A percentile compares a stretch with the other conserved stretches of the same genome.
phyloP scores from a whole-genome alignment of 768 basidiomycete genomes.

The Rhodotorula taiwanensis region DNA sequence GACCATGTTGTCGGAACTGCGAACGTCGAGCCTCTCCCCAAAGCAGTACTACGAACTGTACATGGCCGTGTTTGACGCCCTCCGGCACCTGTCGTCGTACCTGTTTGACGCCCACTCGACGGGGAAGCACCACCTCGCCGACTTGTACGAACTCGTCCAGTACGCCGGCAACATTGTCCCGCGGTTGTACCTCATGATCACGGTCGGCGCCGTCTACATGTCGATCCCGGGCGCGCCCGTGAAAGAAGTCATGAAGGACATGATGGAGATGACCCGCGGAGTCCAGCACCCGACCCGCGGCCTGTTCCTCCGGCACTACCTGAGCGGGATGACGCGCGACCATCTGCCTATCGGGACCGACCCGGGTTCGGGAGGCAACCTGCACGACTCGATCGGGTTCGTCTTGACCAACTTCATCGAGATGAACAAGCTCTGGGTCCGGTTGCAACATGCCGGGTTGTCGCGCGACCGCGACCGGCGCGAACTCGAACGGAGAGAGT shows the following conservation, averaged over 20 bases:
- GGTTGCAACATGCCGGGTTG: conserved; percentile 94
- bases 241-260: conserved; percentile 99
- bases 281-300: conserved; percentile 96
- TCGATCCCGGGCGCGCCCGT: conserved; percentile 92
- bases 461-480: conserved; percentile 85
- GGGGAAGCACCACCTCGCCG: conserved; percentile 88
- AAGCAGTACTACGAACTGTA: conserved; percentile 99
- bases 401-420: conserved; percentile 98
- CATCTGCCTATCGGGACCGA: conserved; percentile 84
- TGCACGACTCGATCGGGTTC: conserved; percentile 91
- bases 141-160: conserved; percentile 99
- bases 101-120: conserved; percentile 91
- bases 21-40: conserved; percentile 84
- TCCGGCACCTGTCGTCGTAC: conserved; percentile 90
- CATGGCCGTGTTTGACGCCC: conserved; percentile 96
- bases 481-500: conserved; percentile 87
- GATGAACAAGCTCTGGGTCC: conserved; percentile 99
- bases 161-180: conserved; percentile 95
- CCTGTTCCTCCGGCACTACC: conserved; percentile 89
- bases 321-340: conserved; percentile 93
- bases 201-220: conserved; percentile 99
- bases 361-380: conserved; percentile 71
- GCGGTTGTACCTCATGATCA: conserved; percentile 88
- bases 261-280: conserved; percentile 99
- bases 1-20: conserved; percentile 90